These are phyloP conservation scores for Xylaria sp. DNA, from an alignment of 2,329 filamentous ascomycete genomes.

Conservation along the genomic window DNA sequence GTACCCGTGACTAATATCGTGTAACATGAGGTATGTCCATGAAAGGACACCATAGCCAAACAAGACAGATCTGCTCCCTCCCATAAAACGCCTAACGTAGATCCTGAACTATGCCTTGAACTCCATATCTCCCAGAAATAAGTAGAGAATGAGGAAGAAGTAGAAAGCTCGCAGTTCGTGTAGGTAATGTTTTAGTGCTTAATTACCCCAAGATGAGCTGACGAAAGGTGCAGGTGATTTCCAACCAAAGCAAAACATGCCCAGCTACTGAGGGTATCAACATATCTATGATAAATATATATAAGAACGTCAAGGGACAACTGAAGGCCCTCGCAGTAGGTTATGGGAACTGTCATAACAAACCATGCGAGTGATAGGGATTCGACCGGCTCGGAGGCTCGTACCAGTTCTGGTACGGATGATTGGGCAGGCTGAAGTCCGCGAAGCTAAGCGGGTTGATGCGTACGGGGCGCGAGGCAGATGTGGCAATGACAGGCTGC, in stretches of 20 bases:
- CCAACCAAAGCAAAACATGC: conserved; percentile 4
- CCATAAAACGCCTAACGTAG: conserved; percentile 8
- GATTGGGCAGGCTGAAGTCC: conserved; percentile 80
- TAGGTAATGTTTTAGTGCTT: too few species aligned
- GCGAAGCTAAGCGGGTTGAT: conserved; percentile 79
- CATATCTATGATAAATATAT: conserved; percentile 2
- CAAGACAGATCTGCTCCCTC: neutral
- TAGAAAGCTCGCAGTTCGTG: neutral
- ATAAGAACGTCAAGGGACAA: neutral
- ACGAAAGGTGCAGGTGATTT: neutral
- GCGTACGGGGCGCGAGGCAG: conserved; percentile 50
- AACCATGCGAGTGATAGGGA: conserved; percentile 44
- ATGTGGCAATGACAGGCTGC: conserved; percentile 46
- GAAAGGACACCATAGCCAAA: neutral
- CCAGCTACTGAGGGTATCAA: neutral
- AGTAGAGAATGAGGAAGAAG: too few species aligned
- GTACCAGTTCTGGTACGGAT: conserved; percentile 85
- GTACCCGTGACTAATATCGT: neutral
- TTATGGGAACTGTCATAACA: conserved; percentile 35
- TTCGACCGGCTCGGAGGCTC: conserved; percentile 71
- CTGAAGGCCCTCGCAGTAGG: neutral
- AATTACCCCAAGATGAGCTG: neutral
- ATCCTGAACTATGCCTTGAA: neutral
- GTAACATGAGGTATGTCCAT: neutral
- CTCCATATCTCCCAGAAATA: neutral